Evolutionary conservation across 1,284 basidiomycete genomes (phyloP).

Genomic region (Vanrija humicola): DNA sequence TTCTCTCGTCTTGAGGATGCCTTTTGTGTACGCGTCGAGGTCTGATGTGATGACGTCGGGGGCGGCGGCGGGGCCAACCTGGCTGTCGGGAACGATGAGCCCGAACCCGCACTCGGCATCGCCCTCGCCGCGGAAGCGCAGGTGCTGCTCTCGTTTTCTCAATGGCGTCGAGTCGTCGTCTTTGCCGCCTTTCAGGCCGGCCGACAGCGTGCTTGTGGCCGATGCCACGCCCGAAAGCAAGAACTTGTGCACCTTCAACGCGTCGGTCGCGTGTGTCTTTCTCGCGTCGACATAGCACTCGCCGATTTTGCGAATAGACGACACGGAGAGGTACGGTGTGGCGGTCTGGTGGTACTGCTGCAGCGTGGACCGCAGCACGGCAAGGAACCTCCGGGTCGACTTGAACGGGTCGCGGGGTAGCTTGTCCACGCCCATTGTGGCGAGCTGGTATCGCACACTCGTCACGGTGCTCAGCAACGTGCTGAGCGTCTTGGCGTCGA

Average conservation of each 20-base stretch:
- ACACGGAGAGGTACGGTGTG: constrained; percentile 21
- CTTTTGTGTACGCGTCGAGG: constrained; percentile 38
- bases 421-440: constrained; percentile 34
- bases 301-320: constrained; percentile 27
- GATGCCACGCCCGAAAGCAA: constrained; percentile 38
- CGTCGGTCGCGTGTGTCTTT: constrained; percentile 28
- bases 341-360: constrained; percentile 12
- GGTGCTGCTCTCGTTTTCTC: constrained; percentile 39
- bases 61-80: constrained; percentile 27
- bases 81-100: constrained; percentile 35
- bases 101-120: constrained; percentile 24
- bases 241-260: constrained; percentile 35
- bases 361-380: constrained; percentile 26
- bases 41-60: constrained; percentile 39
- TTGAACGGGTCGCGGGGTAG: constrained; percentile 43
- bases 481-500: constrained; percentile 40
- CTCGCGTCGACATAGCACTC: constrained; percentile 31
- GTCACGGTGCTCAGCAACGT: constrained; percentile 41
- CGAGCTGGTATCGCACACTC: constrained; percentile 38
- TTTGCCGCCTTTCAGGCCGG: constrained; percentile 36
- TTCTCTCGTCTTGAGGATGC: constrained; percentile 38
- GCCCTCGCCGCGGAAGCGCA: constrained; percentile 18
- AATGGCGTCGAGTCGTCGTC: constrained; percentile 33
- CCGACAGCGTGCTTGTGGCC: constrained; percentile 32
- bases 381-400: constrained; percentile 30